Percentiles rank a stretch among this genome's conserved stretches.
Conservation (phyloP, 164 flowering plant species). For the Kalanchoe fedtschenkoi region DNA sequence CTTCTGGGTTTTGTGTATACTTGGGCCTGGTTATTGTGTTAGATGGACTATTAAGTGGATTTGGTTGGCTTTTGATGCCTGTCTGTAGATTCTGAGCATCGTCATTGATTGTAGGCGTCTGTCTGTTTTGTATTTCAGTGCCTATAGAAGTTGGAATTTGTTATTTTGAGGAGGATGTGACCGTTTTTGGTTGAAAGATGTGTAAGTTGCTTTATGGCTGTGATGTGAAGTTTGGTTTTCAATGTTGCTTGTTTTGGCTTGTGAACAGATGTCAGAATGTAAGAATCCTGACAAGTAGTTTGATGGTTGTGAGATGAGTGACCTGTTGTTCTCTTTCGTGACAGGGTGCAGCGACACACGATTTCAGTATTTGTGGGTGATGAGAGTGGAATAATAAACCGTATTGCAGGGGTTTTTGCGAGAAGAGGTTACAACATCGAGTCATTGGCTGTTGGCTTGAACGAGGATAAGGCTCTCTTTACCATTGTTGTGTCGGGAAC, state of each 20-base stretch:
- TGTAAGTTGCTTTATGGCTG: too few relatives aligned
- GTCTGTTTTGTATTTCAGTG: too few relatives aligned
- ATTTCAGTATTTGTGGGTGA: constrained; percentile 96
- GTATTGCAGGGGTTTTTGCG: constrained; percentile 97
- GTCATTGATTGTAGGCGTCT: too few relatives aligned
- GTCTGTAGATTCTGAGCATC: too few relatives aligned
- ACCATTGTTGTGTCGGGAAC: constrained; percentile 94
- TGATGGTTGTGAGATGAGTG: not conserved
- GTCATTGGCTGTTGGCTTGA: constrained; percentile 94
- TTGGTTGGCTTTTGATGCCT: too few relatives aligned
- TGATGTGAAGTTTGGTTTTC: too few relatives aligned
- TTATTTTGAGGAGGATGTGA: too few relatives aligned
- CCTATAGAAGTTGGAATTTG: too few relatives aligned
- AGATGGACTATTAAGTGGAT: too few relatives aligned
- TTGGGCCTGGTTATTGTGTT: not conserved
- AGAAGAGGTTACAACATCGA: constrained; percentile 95
- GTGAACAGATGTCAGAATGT: too few relatives aligned
- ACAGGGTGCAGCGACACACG: constrained; percentile 70
- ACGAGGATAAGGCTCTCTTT: constrained; percentile 90
- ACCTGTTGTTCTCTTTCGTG: not conserved
- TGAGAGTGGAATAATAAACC: constrained; percentile 96
- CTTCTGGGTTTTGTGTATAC: not conserved
- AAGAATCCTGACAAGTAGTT: not conserved
- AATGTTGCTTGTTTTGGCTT: too few relatives aligned
- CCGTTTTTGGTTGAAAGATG: too few relatives aligned